Base-by-base conservation (phyloP, 768 basidiomycete genomes). In the Kwoniella shandongensis region DNA sequence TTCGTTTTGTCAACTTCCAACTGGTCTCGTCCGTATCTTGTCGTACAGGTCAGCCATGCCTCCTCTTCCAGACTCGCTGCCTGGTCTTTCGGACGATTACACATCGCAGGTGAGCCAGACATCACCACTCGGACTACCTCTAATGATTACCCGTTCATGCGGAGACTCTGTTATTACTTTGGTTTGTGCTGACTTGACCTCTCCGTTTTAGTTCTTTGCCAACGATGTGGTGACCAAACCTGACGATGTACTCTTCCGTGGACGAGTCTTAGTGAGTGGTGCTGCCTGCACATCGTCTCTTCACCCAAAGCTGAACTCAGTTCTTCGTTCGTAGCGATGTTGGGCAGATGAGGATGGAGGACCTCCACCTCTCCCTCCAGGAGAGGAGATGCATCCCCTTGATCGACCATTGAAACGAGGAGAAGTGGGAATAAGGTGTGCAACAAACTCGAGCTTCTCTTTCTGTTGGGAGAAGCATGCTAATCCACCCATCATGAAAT, bases 291-390 rank as follows among this genome's bases (percentile, higher is more conserved):
- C 40, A 41, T 6, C 15, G 7, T 18, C 6, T 41, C 8, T 17
- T 17, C 40, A 7, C 6, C 7, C 36, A 18, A 44, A 54, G 46
- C 53, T 41, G 61, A 27, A 38, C 46, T 13, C 47, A n/a, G n/a
- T 57, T 32, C 45, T 41, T 45, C 48, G 44, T 25, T 25, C 49
- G 8, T 71, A 92, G 90, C 84, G 88, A 77, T 89, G 86, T 67
- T 92, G 90, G 91, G 86, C 89, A 61, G 89, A 91, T 73, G 84
- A 85, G 10, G 89, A 92, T 62, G 88, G 89, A 57, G 71, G 81
- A 29, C 76, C 48, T 15, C 61, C 61, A 27, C 48, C 36, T 17
- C 44, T 60, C 35, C 30, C 54, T 10, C 54, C 60, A 18, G 59
- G 57, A 27, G 26, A 56, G 20, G 50, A 49, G 26, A 41, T 8